These are phyloP conservation scores for Falciphora oryzae DNA, from an alignment of 2,329 filamentous ascomycete species.

Conservation along the genomic window DNA sequence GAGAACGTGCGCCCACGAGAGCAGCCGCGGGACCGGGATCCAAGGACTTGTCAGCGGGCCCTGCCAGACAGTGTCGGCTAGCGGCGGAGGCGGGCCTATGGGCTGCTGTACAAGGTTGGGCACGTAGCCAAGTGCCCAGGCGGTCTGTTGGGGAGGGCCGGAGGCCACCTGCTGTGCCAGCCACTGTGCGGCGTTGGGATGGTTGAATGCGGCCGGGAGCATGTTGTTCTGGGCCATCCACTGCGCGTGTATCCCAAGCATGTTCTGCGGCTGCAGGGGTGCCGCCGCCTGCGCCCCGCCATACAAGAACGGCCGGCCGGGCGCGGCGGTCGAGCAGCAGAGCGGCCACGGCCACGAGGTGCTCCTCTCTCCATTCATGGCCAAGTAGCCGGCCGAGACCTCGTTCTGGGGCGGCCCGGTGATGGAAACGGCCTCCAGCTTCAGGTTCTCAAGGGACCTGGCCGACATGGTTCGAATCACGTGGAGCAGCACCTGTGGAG, in stretches of 20 bases:
- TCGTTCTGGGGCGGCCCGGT: slow-evolving; percentile 33
- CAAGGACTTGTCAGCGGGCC: slow-evolving; percentile 3
- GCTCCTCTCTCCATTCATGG: slow-evolving; percentile 6
- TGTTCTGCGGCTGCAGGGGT: neutral
- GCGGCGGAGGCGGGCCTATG: neutral
- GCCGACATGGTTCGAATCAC: slow-evolving; percentile 44
- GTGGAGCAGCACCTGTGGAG: slow-evolving; percentile 49
- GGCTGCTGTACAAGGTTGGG: neutral
- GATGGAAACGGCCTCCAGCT: slow-evolving; percentile 60
- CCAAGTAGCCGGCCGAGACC: slow-evolving; percentile 2
- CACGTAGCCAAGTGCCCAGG: neutral
- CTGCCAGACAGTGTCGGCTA: neutral
- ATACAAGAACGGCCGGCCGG: slow-evolving; percentile 13
- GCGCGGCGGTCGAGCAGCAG: slow-evolving; percentile 14
- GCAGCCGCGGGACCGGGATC: slow-evolving; percentile 19
- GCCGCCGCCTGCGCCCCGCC: neutral
- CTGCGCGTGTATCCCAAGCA: neutral
- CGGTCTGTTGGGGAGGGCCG: neutral
- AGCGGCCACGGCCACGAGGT: slow-evolving; percentile 18
- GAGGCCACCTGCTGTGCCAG: neutral
- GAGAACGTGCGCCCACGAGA: slow-evolving; percentile 37
- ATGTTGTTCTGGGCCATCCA: slow-evolving; percentile 2
- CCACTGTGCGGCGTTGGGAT: slow-evolving; percentile 1
- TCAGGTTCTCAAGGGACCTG: slow-evolving; percentile 43
- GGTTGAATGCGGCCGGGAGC: neutral